Evolutionary conservation across 73 alveolate genomes (phyloP).

Genomic region (Uronychia binucleata): DNA sequence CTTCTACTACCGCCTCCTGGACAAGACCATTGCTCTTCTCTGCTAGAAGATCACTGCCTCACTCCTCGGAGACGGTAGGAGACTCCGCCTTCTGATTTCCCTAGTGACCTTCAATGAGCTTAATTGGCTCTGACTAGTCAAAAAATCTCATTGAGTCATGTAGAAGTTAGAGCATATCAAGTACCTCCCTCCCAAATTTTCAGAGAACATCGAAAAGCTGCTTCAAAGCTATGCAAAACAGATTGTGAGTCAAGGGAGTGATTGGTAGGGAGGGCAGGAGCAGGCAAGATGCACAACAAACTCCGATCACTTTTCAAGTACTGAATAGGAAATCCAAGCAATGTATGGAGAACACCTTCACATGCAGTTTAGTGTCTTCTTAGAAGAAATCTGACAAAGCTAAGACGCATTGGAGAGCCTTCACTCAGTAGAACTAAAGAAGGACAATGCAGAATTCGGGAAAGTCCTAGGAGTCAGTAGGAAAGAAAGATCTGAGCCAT

Average conservation of each 20-base stretch:
- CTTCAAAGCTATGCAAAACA: not conserved
- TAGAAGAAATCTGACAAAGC: too few relatives aligned
- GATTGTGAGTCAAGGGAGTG: not conserved
- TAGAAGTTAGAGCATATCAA: slow-evolving; percentile 4
- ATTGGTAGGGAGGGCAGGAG: not conserved
- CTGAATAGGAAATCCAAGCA: not conserved
- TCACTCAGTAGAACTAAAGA: too few relatives aligned
- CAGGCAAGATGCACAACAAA: not conserved
- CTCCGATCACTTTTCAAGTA: not conserved
- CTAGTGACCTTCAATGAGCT: slow-evolving; percentile 18
- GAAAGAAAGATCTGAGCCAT: too few relatives aligned
- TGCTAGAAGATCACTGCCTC: slow-evolving; percentile 3
- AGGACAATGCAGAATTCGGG: too few relatives aligned
- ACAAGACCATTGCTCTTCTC: slow-evolving; percentile 1
- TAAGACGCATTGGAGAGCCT: too few relatives aligned
- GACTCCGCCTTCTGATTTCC: not conserved
- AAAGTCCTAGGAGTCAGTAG: too few relatives aligned
- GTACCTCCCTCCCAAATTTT: slow-evolving; percentile 1
- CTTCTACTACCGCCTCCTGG: slow-evolving; percentile 34
- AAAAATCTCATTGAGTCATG: slow-evolving; percentile 1
- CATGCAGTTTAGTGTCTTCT: not conserved
- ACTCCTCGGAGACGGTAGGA: not conserved
- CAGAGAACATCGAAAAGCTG: not conserved
- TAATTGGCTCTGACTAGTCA: slow-evolving; percentile 1
- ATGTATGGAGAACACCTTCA: not conserved